Evolutionary conservation across 2,329 filamentous ascomycete genomes (phyloP), one percentile per base, ranked within the genome.

Genomic region (Elsinoe necatrix): DNA sequence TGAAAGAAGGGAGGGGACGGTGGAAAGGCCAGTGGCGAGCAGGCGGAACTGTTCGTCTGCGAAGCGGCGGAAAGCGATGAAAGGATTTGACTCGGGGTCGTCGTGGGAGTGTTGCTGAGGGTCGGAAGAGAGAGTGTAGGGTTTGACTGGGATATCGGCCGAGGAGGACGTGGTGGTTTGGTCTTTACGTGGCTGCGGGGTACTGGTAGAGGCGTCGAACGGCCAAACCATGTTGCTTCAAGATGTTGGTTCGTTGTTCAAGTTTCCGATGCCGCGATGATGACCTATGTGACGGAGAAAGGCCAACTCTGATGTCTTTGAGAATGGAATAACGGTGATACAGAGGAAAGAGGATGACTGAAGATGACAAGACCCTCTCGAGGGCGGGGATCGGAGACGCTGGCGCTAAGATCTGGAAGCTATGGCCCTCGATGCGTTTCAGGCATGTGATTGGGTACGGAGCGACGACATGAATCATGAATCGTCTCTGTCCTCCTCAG

Each of bases 21-120:
- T 74, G 60, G 77, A 76, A 56, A 83, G 57, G 55, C 61, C 62
- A 9, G 62, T 55, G 16, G 63, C 67, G 54, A 84, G 67, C 14
- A 75, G 77, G 7, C 74, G 76, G 62, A 83, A 74, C 57, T 80
- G 78, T 47, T 78, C 75, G 62, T 84, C 81, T 57, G 80, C 78
- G 65, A 80, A 82, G 60, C 77, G 78, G 62, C 81, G 81, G 69
- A 84, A 83, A 27, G 76, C 72, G 57, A 81, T 75, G 67, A 84
- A 83, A 0, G 80, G 79, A 59, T 82, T 82, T 59, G 73, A 68
- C 58, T 72, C 66, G 54, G 73, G 23, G 9, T 52, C 56, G 37
- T 34, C 29, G 23, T 42, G 18, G 23, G 48, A 35, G 9, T 57
- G n/a, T 16, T 50, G 47, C 47, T 43, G 47, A 11, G 23, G 20